Evolutionary conservation across 2,329 filamentous ascomycete genomes (phyloP).

Genomic region (Penicillium sp.): DNA sequence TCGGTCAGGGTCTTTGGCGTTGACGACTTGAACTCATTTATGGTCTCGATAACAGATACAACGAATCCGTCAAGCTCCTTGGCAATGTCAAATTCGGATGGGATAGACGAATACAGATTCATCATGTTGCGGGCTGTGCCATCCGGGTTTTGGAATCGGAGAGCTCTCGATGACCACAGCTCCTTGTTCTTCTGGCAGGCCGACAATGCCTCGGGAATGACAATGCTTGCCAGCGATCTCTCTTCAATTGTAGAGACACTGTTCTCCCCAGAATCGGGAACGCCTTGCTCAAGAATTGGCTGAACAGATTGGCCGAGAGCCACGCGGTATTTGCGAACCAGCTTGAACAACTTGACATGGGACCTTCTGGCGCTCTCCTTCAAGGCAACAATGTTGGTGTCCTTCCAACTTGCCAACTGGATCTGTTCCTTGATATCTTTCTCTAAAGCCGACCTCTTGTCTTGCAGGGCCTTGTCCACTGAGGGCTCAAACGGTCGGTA

Average conservation of each 20-base stretch:
- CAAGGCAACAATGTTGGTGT: conserved; percentile 88
- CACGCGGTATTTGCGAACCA: conserved; percentile 84
- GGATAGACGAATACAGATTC: conserved; percentile 56
- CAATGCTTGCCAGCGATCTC: conserved; percentile 14
- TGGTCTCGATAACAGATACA: conserved; percentile 64
- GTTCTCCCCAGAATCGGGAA: conserved; percentile 33
- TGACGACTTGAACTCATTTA: conserved; percentile 73
- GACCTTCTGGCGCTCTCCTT: conserved; percentile 86
- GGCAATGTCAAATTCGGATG: conserved; percentile 56
- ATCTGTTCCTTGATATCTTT: conserved; percentile 93
- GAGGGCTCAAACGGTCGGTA: conserved; percentile 68
- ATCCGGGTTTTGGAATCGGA: conserved; percentile 68
- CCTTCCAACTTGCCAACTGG: conserved; percentile 93
- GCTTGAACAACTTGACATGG: conserved; percentile 85
- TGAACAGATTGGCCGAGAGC: conserved; percentile 75
- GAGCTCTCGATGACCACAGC: conserved; percentile 50
- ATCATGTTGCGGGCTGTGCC: conserved; percentile 74
- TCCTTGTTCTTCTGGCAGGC: conserved; percentile 29
- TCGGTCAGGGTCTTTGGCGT: conserved; percentile 80
- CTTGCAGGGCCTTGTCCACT: conserved; percentile 63
- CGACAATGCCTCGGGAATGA: conserved; percentile 33
- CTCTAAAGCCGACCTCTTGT: conserved; percentile 73
- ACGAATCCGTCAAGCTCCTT: conserved; percentile 66
- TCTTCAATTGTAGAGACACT: conserved; percentile 10
- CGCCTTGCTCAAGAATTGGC: conserved; percentile 47